Base-by-base conservation (phyloP, 805 yeast genomes). In the Blastobotrys parvus region DNA sequence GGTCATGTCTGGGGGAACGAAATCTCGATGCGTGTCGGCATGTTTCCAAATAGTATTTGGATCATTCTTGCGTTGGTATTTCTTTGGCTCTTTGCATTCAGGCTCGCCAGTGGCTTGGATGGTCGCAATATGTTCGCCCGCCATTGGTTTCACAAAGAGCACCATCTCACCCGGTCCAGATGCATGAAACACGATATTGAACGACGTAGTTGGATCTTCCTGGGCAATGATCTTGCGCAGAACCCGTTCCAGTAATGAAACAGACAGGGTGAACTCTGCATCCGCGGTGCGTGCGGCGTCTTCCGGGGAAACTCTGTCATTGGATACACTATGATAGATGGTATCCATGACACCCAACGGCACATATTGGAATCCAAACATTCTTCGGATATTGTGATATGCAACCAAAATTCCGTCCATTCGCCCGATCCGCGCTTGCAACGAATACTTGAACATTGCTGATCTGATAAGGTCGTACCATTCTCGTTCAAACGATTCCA, bases 371-470 rank as follows among this genome's bases (percentile, higher is more conserved):
- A 88, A 92, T 2, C 97, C 98, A 62, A 90, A 86, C 53, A 89
- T 74, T 38, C 78, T 67, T 23, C 75, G 70, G 41, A 87, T 73
- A 59, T 89, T 90, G 61, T 90, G 98, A 60, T 80, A 90, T 0
- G 96, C 96, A 13, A 90, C 71, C 52, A 85, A 87, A 2, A 92
- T 86, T 4, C 98, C 98, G 62, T 89, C 97, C 97, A 92, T 90
- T 54, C 83, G 79, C 2, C 97, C 98, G 34, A 90, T 83, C 48
- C 97, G 71, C 0, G 96, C 97, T 61, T 92, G 97, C 51, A 90
- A 69, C 2, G 84, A 74, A 57, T 90, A 90, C 63, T 90, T 90
- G 52, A 90, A 66, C 63, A 90, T 63, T 0, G 92, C 81, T 1
- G 90, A 75, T 45, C 84, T 66, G 15, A 80, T 74, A 53, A 90